A percentile compares a stretch with the other conserved stretches of the same genome.
These are phyloP conservation scores for Whalleya microplaca DNA, from an alignment of 2,329 filamentous ascomycete genomes.

Conservation along the genomic window DNA sequence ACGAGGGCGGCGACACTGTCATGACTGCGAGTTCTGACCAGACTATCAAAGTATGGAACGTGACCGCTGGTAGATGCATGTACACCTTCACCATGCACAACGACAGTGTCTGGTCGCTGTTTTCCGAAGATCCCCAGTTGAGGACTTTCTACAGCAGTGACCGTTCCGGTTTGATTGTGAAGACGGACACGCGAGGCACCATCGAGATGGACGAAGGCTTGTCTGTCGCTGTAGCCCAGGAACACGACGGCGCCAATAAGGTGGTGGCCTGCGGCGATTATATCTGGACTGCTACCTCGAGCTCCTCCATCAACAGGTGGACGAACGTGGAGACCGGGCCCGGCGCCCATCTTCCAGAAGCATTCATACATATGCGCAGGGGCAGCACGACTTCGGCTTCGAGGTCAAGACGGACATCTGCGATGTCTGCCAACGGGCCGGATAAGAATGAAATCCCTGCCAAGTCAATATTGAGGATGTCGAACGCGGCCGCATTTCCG, in stretches of 20 bases:
- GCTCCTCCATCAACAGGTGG: slow-evolving; percentile 93
- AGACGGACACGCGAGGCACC: slow-evolving; percentile 83
- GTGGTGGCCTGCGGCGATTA: slow-evolving; percentile 71
- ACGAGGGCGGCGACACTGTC: slow-evolving; percentile 84
- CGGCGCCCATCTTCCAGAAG: slow-evolving; percentile 67
- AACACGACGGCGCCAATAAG: slow-evolving; percentile 80
- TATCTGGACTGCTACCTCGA: slow-evolving; percentile 88
- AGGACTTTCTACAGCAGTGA: slow-evolving; percentile 95
- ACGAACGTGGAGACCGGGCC: slow-evolving; percentile 79
- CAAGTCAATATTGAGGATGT: slow-evolving; percentile 79
- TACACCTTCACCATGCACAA: slow-evolving; percentile 99
- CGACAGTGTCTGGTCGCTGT: slow-evolving; percentile 95
- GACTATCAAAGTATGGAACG: slow-evolving; percentile 97
- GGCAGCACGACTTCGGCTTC: slow-evolving; percentile 43
- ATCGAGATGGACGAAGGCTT: slow-evolving; percentile 81
- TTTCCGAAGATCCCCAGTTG: slow-evolving; percentile 82
- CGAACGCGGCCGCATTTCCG: slow-evolving; percentile 81
- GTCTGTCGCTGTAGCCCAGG: slow-evolving; percentile 87
- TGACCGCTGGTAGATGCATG: slow-evolving; percentile 94
- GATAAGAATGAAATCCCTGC: slow-evolving; percentile 71
- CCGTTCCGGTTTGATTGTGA: slow-evolving; percentile 89
- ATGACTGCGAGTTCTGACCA: slow-evolving; percentile 95
- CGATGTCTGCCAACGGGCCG: slow-evolving; percentile 38
- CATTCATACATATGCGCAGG: slow-evolving; percentile 51
- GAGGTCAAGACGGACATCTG: slow-evolving; percentile 41